Evolutionary conservation across 2,329 filamentous ascomycete species (phyloP), one percentile per base, ranked within the genome.

Genomic region (Diaporthe citri): DNA sequence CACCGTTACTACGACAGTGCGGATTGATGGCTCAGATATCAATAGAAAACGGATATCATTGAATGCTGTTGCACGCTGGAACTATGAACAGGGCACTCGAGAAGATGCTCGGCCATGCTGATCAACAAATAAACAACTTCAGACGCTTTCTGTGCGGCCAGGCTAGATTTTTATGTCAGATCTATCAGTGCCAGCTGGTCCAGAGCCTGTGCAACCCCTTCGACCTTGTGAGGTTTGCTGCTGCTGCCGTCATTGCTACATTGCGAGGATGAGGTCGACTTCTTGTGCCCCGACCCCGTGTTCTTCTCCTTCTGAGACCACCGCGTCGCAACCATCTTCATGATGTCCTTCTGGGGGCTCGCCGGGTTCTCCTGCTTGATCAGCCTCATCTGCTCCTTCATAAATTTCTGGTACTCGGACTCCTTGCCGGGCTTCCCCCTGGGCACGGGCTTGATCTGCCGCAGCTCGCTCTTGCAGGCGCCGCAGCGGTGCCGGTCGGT

Each of bases 391-490:
- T 96, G 89, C 79, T 90, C 88, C 84, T 92, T 94, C 77, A 96
- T 86, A 74, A 90, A 90, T 4, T 77, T 73, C 77, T 90, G 88
- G 55, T 89, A 90, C 25, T 84, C 85, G 31, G 83, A 87, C 67
- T 82, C 80, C 76, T 80, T 81, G 71, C 75, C 77, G 52, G 46
- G 78, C 31, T 41, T 73, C 72, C 71, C 78, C 56, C 93, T 87
- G 0, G 95, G 95, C 52, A 89, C 89, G 0, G 96, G 96, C 82
- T 94, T 95, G 12, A 92, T 92, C 87, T 98, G 97, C 79, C 91
- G 86, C 77, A 99, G 84, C 69, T 83, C 82, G 6, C 90, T 87
- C 80, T 92, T 93, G 82, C 96, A 98, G n/a, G 82, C 85, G 2
- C 95, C 95, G 82, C 96, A 98, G 1, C 90, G 89, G 79, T 95